phyloP scores from a whole-genome alignment of 2,329 filamentous ascomycete species.

The Clarireedia paspali region DNA sequence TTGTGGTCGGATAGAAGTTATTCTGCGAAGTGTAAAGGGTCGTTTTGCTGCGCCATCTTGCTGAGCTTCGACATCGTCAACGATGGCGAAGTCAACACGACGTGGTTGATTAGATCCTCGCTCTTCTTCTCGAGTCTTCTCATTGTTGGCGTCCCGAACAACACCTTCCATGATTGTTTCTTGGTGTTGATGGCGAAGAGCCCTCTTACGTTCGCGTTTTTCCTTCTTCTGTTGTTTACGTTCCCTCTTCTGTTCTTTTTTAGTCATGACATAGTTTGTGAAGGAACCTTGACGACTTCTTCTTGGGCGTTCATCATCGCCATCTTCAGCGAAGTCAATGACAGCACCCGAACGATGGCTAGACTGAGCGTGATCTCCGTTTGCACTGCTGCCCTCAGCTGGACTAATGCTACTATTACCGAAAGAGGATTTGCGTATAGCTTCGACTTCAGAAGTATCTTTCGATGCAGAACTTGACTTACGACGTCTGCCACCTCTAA shows the following conservation, averaged over 20 bases:
- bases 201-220: constrained; percentile 17
- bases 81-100: constrained; percentile 51
- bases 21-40: constrained; percentile 49
- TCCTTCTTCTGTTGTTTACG: constrained; percentile 32
- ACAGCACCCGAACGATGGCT: constrained; percentile 24
- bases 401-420: constrained; percentile 24
- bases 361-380: constrained; percentile 19
- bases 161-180: constrained; percentile 20
- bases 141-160: constrained; percentile 7
- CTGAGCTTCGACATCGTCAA: constrained; percentile 22
- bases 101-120: constrained; percentile 36
- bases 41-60: constrained; percentile 27
- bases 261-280: constrained; percentile 19
- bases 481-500: constrained; percentile 53
- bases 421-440: constrained; percentile 37
- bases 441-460: constrained; percentile 38
- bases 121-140: constrained; percentile 15
- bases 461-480: constrained; percentile 70
- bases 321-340: constrained; percentile 47
- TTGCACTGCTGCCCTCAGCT: constrained; percentile 16
- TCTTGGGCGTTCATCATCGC: constrained; percentile 37
- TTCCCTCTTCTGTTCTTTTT: constrained; percentile 31
- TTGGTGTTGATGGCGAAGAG: constrained; percentile 16
- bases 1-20: constrained; percentile 51
- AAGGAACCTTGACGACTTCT: constrained; percentile 24